phyloP scores from a whole-genome alignment of 2,329 filamentous ascomycete species.

The Alternaria sp. region DNA sequence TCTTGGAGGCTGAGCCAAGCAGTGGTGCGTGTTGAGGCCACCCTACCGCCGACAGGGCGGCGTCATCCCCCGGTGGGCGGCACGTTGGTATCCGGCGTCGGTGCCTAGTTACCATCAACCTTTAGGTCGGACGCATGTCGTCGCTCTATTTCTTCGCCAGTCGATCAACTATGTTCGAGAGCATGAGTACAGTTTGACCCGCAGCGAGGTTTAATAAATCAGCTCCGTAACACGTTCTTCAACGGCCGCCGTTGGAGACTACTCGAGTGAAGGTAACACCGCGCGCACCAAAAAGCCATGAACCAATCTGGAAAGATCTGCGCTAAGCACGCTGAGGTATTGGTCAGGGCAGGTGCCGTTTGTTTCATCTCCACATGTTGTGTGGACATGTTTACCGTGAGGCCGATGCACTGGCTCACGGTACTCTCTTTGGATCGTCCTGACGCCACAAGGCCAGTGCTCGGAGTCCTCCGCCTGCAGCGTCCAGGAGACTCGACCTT shows the following conservation, averaged over 20 bases:
- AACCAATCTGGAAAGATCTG: not conserved
- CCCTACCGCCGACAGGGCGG: not conserved
- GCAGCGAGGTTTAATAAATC: not conserved
- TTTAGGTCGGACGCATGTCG: not conserved
- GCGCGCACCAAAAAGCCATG: not conserved
- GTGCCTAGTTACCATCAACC: not conserved
- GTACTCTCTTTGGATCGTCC: not conserved
- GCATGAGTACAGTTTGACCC: not conserved
- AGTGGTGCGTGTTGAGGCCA: not conserved
- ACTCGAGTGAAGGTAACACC: not conserved
- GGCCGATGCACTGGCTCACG: not conserved
- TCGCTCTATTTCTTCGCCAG: not conserved
- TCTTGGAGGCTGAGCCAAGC: not conserved
- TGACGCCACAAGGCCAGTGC: not conserved
- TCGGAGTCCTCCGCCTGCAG: not conserved
- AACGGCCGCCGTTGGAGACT: not conserved
- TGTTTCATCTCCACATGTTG: not conserved
- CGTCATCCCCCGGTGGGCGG: not conserved
- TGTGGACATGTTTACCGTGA: not conserved
- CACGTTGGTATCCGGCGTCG: not conserved
- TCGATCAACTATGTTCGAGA: too few relatives aligned
- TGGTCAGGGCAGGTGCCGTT: not conserved
- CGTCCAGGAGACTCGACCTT: not conserved
- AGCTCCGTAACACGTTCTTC: not conserved
- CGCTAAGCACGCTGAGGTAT: not conserved